Percentiles rank a stretch among this genome's conserved stretches.
Evolutionary conservation across 305 asterid species (phyloP).

Genomic region (Salvia sclarea): DNA sequence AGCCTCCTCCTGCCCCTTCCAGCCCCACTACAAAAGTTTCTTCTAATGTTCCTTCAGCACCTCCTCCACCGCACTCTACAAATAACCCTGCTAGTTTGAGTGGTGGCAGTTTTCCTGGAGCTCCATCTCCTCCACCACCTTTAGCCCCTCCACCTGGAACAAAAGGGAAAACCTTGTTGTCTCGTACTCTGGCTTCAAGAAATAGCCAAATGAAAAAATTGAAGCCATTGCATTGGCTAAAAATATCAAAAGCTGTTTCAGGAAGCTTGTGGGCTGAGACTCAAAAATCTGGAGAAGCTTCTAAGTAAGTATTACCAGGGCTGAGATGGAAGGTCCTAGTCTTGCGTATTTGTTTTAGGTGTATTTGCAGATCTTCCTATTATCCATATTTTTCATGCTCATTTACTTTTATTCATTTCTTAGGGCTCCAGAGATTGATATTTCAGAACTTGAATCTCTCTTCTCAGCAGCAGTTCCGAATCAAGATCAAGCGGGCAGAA

Average conservation of each 20-base stretch:
- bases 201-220: conserved; percentile 68
- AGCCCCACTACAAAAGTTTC: neutral
- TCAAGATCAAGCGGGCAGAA: conserved; percentile 55
- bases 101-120: conserved; percentile 35
- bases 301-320: conserved; percentile 55
- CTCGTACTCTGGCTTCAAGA: conserved; percentile 57
- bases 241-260: conserved; percentile 86
- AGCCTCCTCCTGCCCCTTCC: conserved; percentile 42
- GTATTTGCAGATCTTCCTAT: conserved; percentile 25
- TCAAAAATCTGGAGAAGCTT: conserved; percentile 81
- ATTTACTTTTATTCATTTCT: conserved; percentile 30
- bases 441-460: conserved; percentile 89
- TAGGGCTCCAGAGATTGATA: conserved; percentile 96
- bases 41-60: conserved; percentile 26
- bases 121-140: conserved; percentile 89
- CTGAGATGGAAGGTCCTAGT: conserved; percentile 18
- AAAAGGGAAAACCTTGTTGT: conserved; percentile 61
- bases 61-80: conserved; percentile 54
- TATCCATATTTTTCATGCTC: conserved; percentile 21
- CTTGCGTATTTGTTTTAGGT: conserved; percentile 13
- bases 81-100: conserved; percentile 38
- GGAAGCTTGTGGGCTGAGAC: conserved; percentile 99
- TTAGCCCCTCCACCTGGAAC: conserved; percentile 58
- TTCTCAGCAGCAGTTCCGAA: conserved; percentile 82
- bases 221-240: conserved; percentile 94